Conservation (phyloP, 2,329 filamentous ascomycete genomes). For the Colletotrichum sp. region DNA sequence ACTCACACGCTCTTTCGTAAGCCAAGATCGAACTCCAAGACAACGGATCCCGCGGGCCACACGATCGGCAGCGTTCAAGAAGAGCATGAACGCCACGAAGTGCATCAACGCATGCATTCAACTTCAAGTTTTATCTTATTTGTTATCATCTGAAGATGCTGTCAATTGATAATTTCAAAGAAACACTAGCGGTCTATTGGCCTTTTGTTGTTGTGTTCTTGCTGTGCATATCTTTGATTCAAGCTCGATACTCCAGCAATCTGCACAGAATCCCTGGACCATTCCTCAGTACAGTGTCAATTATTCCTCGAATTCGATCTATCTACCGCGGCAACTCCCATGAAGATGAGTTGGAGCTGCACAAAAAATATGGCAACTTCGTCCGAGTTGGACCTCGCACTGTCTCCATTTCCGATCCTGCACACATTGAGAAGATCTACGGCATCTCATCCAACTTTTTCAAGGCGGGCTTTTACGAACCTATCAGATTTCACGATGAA, state of each 20-base stretch:
- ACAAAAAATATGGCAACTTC: background rate
- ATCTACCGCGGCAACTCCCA: background rate
- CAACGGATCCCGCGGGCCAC: background rate
- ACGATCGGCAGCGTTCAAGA: background rate
- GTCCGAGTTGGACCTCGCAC: background rate
- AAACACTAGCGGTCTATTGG: background rate
- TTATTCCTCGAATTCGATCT: background rate
- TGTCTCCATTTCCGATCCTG: background rate
- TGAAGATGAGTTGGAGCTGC: background rate
- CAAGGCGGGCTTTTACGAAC: constrained; percentile 8
- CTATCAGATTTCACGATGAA: constrained; percentile 4
- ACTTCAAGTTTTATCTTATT: background rate
- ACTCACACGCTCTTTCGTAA: background rate
- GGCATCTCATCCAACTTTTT: background rate
- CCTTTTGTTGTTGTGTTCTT: background rate
- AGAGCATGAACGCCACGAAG: background rate
- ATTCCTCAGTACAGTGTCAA: background rate
- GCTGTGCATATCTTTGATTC: background rate
- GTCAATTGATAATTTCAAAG: background rate
- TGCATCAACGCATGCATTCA: background rate
- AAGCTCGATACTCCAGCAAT: background rate
- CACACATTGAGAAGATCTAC: background rate
- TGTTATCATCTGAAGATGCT: background rate
- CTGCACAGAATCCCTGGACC: background rate
- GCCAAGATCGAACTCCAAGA: background rate